A percentile compares a stretch with the other conserved stretches of the same genome.
Conservation (phyloP, 2,329 filamentous ascomycete species). For the Fusarium brevicatenulatum region DNA sequence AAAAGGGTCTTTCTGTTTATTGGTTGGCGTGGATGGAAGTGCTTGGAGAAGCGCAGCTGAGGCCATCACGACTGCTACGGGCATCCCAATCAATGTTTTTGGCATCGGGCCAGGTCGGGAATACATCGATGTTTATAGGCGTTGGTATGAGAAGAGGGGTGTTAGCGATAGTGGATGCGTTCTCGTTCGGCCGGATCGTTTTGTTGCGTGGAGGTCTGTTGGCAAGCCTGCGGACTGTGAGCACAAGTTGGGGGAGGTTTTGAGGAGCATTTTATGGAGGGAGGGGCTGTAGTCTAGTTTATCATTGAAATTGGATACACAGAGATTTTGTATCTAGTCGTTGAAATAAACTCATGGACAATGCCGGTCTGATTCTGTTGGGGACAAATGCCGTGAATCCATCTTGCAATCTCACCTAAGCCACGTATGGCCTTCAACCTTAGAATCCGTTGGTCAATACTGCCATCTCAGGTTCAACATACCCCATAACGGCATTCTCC, state of each 20-base stretch:
- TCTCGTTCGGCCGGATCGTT: neutral
- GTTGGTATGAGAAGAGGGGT: neutral
- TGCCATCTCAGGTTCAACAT: accelerated
- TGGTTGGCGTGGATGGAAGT: neutral
- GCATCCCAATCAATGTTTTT: neutral
- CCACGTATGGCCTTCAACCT: too few species aligned
- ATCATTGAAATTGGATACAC: accelerated
- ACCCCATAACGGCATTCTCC: neutral
- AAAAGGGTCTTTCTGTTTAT: neutral
- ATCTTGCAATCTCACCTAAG: too few species aligned
- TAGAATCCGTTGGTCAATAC: neutral
- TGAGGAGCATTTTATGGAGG: neutral
- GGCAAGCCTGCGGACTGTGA: neutral
- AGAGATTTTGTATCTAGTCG: neutral
- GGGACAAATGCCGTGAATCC: too few species aligned
- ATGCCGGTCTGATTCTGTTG: neutral
- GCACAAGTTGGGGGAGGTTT: neutral
- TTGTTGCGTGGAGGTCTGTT: neutral
- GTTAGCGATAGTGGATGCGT: neutral
- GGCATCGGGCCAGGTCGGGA: neutral
- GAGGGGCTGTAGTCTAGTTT: neutral
- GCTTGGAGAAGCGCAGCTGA: neutral
- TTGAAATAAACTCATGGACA: neutral
- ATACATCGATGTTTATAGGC: neutral
- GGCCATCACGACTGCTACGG: accelerated